A percentile compares a stretch with the other conserved stretches of the same genome.
phyloP scores from a whole-genome alignment of 345 rosid genomes.

The Hypericum androsaemum region DNA sequence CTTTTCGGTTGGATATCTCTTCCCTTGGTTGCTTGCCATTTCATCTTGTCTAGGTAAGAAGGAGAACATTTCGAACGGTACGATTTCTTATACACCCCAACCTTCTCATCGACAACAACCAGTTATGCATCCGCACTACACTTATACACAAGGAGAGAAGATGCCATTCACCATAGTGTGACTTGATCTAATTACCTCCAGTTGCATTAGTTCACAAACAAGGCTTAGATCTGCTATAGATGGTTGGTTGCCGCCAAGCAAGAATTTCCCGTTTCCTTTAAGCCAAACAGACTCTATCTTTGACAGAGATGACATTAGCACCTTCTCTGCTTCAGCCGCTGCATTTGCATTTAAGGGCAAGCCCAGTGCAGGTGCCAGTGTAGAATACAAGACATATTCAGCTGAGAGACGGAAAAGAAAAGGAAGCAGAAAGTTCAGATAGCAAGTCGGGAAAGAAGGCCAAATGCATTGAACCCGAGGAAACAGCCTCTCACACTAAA shows the following conservation, averaged over 20 bases:
- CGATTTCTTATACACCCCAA: too few relatives aligned
- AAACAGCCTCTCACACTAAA: too few relatives aligned
- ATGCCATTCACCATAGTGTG: too few relatives aligned
- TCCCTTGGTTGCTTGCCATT: too few relatives aligned
- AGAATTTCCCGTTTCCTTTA: constrained; percentile 51
- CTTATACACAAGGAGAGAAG: too few relatives aligned
- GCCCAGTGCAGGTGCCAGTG: constrained; percentile 50
- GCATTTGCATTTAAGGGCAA: constrained; percentile 40
- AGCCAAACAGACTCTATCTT: constrained; percentile 75
- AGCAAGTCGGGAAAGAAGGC: background rate
- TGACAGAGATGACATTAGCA: constrained; percentile 41
- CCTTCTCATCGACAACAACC: background rate
- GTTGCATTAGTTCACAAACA: constrained; percentile 70
- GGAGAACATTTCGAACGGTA: too few relatives aligned
- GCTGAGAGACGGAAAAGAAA: constrained; percentile 31
- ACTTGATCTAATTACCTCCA: constrained; percentile 37
- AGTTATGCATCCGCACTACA: too few relatives aligned
- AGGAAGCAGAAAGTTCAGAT: constrained; percentile 1
- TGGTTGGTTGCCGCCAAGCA: constrained; percentile 67
- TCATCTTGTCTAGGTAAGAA: too few relatives aligned
- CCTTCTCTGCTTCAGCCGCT: constrained; percentile 56
- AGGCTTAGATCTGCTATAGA: constrained; percentile 84
- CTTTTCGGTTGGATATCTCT: too few relatives aligned
- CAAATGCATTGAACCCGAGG: too few relatives aligned
- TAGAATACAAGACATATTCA: constrained; percentile 30